phyloP scores from a whole-genome alignment of 129 eudicot species.

The Tanacetum coccineum region DNA sequence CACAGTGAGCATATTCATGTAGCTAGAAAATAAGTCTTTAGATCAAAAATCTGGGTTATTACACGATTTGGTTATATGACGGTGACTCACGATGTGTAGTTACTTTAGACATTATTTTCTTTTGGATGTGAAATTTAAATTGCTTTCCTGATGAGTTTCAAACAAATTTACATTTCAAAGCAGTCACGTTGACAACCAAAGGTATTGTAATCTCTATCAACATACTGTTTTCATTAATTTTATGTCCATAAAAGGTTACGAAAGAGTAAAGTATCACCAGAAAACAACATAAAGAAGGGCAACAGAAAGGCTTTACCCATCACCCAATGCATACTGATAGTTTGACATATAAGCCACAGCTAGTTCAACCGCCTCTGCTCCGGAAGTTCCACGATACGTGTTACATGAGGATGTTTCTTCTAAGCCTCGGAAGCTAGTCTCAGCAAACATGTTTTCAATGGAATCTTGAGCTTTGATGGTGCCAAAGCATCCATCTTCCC shows the following conservation, averaged over 20 bases:
- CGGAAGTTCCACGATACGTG: slow-evolving; percentile 25
- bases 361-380: slow-evolving; percentile 38
- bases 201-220: not conserved
- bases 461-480: slow-evolving; percentile 33
- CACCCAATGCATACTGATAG: slow-evolving; percentile 57
- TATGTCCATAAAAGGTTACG: not conserved
- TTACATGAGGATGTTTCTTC: slow-evolving; percentile 31
- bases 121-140: too few species aligned
- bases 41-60: too few species aligned
- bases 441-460: slow-evolving; percentile 26
- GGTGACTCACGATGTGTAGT: too few species aligned
- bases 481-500: slow-evolving; percentile 82
- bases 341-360: slow-evolving; percentile 67
- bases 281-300: not conserved
- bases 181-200: not conserved
- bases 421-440: slow-evolving; percentile 19
- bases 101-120: too few species aligned
- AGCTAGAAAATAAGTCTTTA: too few species aligned
- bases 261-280: not conserved
- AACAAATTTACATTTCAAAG: not conserved
- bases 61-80: too few species aligned
- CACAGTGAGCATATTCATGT: too few species aligned
- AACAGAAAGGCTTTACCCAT: slow-evolving; percentile 55
- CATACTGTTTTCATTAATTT: not conserved
- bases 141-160: not conserved